Conservation (phyloP, 345 rosid species). For the Camelina neglecta region DNA sequence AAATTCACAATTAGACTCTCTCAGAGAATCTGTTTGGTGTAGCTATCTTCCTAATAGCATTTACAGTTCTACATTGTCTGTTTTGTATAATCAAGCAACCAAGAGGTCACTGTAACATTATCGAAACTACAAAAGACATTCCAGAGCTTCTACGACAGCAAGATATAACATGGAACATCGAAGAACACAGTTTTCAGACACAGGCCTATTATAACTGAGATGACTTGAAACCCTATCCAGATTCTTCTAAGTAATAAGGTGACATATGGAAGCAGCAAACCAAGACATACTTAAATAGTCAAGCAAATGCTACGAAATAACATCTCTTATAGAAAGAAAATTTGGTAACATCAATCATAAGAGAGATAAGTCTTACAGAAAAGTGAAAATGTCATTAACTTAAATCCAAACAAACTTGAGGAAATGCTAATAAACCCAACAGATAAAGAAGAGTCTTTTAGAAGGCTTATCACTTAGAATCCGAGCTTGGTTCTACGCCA, state of each 20-base stretch:
- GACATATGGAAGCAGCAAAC: background rate
- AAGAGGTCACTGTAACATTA: background rate
- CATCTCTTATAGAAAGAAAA: background rate
- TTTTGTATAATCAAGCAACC: too few relatives aligned
- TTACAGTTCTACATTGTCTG: background rate
- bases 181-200: background rate
- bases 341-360: slow-evolving; percentile 11
- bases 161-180: background rate
- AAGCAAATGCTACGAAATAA: background rate
- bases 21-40: background rate
- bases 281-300: background rate
- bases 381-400: slow-evolving; percentile 28
- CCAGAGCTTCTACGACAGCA: background rate
- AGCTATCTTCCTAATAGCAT: background rate
- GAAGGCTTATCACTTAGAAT: slow-evolving; percentile 33
- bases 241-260: background rate
- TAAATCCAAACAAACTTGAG: background rate
- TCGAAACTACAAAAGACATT: background rate
- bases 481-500: slow-evolving; percentile 81
- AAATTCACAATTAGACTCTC: background rate
- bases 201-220: background rate
- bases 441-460: background rate
- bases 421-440: slow-evolving; percentile 32
- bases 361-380: slow-evolving; percentile 26
- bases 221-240: background rate